phyloP scores from a whole-genome alignment of 1,284 basidiomycete species.

The Ganoderma lucidum region DNA sequence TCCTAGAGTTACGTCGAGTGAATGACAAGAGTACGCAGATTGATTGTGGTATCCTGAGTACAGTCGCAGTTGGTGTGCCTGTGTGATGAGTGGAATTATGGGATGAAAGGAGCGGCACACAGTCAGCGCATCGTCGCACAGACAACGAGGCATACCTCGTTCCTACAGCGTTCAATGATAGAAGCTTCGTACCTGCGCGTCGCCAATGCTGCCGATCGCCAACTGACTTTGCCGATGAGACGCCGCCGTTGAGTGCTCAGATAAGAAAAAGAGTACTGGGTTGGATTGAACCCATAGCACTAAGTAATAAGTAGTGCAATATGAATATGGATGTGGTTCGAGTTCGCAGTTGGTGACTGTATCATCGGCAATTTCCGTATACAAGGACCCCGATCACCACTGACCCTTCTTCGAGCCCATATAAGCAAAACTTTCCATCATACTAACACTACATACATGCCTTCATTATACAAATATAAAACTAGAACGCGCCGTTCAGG shows the following conservation, averaged over 20 bases:
- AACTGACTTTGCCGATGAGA: not conserved
- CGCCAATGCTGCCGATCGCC: not conserved
- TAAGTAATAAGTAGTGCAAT: not conserved
- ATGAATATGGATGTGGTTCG: not conserved
- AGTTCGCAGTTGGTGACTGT: not conserved
- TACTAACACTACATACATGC: too few species aligned
- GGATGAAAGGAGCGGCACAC: not conserved
- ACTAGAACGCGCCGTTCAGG: too few species aligned
- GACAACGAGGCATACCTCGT: not conserved
- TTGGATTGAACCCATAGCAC: not conserved
- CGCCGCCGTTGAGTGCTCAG: not conserved
- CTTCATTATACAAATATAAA: too few species aligned
- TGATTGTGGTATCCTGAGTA: too few species aligned
- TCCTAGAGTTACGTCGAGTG: too few species aligned
- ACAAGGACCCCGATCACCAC: too few species aligned
- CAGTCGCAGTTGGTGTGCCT: too few species aligned
- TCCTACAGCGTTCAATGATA: not conserved
- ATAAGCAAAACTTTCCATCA: not conserved
- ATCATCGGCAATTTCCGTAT: not conserved
- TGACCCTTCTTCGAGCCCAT: too few species aligned
- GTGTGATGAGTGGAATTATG: too few species aligned
- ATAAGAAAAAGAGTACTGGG: not conserved
- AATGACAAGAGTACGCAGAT: not conserved
- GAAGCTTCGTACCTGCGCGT: not conserved
- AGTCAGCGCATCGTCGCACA: not conserved